These are phyloP conservation scores for Fusarium pseudoanthophilum DNA, from an alignment of 2,329 filamentous ascomycete genomes.

Conservation along the genomic window DNA sequence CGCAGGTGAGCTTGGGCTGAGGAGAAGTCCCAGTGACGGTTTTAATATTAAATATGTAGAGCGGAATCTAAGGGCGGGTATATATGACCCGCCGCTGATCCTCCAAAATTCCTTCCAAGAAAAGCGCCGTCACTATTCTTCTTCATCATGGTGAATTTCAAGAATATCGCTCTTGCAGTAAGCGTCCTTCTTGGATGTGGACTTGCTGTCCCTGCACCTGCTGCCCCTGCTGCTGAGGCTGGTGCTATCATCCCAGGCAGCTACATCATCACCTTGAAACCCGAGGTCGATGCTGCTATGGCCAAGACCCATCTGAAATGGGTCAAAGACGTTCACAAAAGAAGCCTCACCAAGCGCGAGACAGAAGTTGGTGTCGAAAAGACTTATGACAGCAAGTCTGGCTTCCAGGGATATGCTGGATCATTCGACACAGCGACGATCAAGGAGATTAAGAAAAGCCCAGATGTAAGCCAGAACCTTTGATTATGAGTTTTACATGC, in stretches of 20 bases:
- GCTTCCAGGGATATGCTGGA: slow-evolving; percentile 56
- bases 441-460: slow-evolving; percentile 52
- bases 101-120: no score
- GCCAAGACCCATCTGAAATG: slow-evolving; percentile 59
- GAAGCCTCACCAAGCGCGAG: slow-evolving; percentile 60
- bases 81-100: not conserved
- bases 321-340: slow-evolving; percentile 62
- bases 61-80: not conserved
- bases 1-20: not conserved
- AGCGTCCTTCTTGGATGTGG: slow-evolving; percentile 13
- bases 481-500: rapidly evolving
- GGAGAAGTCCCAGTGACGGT: not conserved
- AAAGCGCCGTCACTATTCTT: not conserved
- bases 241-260: slow-evolving; percentile 49
- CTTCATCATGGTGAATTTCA: slow-evolving; percentile 11
- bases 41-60: not conserved
- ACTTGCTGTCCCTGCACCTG: slow-evolving; percentile 7
- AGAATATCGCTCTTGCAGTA: not conserved
- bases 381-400: slow-evolving; percentile 39
- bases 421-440: slow-evolving; percentile 53
- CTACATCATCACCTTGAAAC: slow-evolving; percentile 71
- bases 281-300: slow-evolving; percentile 49
- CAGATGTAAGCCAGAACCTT: slow-evolving; percentile 49
- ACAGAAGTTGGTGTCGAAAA: slow-evolving; percentile 46
- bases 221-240: not conserved